phyloP scores from a whole-genome alignment of 768 basidiomycete genomes.

The Suillus discolor region DNA sequence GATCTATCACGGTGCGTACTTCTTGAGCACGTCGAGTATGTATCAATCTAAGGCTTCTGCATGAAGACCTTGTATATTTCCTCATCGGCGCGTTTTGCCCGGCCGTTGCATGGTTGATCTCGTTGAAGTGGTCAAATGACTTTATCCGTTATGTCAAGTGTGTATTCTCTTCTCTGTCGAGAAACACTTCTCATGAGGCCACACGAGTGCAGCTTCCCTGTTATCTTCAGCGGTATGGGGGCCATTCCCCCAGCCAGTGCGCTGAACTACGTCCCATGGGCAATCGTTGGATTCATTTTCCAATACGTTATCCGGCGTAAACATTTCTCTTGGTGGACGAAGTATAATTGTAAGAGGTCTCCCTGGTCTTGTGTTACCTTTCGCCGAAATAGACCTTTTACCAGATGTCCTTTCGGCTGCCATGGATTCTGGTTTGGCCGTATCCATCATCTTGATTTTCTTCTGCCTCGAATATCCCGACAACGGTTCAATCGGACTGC shows the following conservation, averaged over 20 bases:
- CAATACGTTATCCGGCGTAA: conserved; percentile 60
- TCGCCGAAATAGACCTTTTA: neutral
- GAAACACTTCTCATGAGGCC: neutral
- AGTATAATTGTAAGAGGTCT: conserved; percentile 42
- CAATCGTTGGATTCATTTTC: conserved; percentile 66
- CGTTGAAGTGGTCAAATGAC: conserved; percentile 63
- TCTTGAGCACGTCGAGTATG: neutral
- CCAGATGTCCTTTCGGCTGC: conserved; percentile 70
- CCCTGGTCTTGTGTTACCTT: neutral
- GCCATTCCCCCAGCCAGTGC: conserved; percentile 67
- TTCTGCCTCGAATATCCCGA: conserved; percentile 66
- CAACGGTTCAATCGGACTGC: conserved; percentile 59
- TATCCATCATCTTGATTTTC: conserved; percentile 57
- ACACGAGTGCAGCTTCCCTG: conserved; percentile 39
- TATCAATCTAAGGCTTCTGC: neutral
- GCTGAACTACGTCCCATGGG: conserved; percentile 69
- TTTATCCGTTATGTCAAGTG: conserved; percentile 66
- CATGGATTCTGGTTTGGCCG: conserved; percentile 68
- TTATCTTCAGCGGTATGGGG: conserved; percentile 59
- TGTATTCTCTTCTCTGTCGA: conserved; percentile 22
- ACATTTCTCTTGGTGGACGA: conserved; percentile 72
- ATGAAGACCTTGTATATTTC: conserved; percentile 61
- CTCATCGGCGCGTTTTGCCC: conserved; percentile 71
- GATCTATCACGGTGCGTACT: conserved; percentile 49
- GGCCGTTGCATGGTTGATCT: conserved; percentile 51